Conservation (phyloP, 2,329 filamentous ascomycete species). For the Fusarium udum region DNA sequence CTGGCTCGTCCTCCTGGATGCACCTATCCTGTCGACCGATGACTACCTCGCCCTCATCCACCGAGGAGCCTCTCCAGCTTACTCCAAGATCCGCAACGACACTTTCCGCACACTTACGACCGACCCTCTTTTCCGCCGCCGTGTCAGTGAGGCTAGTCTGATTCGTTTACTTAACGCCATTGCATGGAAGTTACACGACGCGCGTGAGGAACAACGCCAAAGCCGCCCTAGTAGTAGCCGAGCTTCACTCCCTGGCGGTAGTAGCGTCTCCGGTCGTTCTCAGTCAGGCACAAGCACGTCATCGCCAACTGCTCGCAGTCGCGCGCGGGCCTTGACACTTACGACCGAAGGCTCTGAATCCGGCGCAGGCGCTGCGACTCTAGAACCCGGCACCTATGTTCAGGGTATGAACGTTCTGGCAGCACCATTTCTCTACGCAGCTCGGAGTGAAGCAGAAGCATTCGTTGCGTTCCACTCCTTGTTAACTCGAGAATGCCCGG, state of each 20-base stretch:
- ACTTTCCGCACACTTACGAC: slow-evolving; percentile 97
- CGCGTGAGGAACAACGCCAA: slow-evolving; percentile 62
- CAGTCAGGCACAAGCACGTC: slow-evolving; percentile 53
- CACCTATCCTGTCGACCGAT: slow-evolving; percentile 84
- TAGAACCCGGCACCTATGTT: slow-evolving; percentile 86
- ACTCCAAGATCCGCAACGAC: slow-evolving; percentile 98
- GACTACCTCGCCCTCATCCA: slow-evolving; percentile 90
- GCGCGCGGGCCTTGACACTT: slow-evolving; percentile 66
- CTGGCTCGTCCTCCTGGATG: slow-evolving; percentile 93
- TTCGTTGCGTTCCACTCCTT: slow-evolving; percentile 91
- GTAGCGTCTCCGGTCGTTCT: slow-evolving; percentile 47
- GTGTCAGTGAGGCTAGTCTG: slow-evolving; percentile 93
- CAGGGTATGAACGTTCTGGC: slow-evolving; percentile 99
- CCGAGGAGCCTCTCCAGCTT: slow-evolving; percentile 91
- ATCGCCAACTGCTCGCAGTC: slow-evolving; percentile 58
- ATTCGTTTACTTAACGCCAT: slow-evolving; percentile 95
- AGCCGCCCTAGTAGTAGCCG: slow-evolving; percentile 52
- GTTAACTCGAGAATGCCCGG: slow-evolving; percentile 87
- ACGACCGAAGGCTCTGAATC: slow-evolving; percentile 72
- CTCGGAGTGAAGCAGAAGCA: slow-evolving; percentile 92
- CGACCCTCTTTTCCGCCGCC: slow-evolving; percentile 94
- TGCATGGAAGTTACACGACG: slow-evolving; percentile 91
- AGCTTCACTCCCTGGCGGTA: slow-evolving; percentile 47
- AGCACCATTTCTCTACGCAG: slow-evolving; percentile 93
- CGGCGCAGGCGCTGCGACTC: slow-evolving; percentile 59